These are phyloP conservation scores for Plenodomus tracheiphilus DNA, from an alignment of 2,329 filamentous ascomycete species.

Conservation along the genomic window DNA sequence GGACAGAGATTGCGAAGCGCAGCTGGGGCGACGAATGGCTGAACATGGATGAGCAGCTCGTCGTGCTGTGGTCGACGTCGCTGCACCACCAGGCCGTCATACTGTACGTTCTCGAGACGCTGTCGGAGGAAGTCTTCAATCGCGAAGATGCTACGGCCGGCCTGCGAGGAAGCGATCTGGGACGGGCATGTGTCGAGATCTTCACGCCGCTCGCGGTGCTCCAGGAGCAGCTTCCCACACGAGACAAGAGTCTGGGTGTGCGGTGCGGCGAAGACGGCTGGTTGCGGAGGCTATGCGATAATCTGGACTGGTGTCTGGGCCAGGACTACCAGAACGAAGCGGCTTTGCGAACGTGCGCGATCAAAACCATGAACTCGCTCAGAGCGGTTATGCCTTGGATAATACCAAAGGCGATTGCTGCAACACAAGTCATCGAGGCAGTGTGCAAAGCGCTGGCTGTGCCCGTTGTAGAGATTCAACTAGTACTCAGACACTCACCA, in stretches of 20 bases:
- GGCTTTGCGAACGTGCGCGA: conserved; percentile 69
- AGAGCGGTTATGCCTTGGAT: conserved; percentile 84
- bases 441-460: conserved; percentile 46
- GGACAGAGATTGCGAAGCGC: conserved; percentile 92
- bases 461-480: conserved; percentile 40
- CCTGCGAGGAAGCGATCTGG: conserved; percentile 79
- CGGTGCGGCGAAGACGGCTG: conserved; percentile 84
- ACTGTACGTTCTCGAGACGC: conserved; percentile 81
- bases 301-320: conserved; percentile 73
- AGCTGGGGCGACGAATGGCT: conserved; percentile 93
- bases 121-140: conserved; percentile 93
- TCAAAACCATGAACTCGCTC: conserved; percentile 77
- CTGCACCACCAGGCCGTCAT: conserved; percentile 81
- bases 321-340: conserved; percentile 67
- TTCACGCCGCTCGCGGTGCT: conserved; percentile 81
- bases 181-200: conserved; percentile 89
- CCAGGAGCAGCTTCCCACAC: conserved; percentile 72
- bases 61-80: conserved; percentile 72
- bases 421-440: conserved; percentile 47
- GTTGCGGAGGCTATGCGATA: conserved; percentile 74
- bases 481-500: conserved; percentile 27
- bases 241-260: conserved; percentile 69
- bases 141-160: conserved; percentile 86
- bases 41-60: conserved; percentile 86
- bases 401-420: conserved; percentile 77